These are phyloP conservation scores for Knoxdaviesia capensis DNA, from an alignment of 2,329 filamentous ascomycete genomes.

Conservation along the genomic window DNA sequence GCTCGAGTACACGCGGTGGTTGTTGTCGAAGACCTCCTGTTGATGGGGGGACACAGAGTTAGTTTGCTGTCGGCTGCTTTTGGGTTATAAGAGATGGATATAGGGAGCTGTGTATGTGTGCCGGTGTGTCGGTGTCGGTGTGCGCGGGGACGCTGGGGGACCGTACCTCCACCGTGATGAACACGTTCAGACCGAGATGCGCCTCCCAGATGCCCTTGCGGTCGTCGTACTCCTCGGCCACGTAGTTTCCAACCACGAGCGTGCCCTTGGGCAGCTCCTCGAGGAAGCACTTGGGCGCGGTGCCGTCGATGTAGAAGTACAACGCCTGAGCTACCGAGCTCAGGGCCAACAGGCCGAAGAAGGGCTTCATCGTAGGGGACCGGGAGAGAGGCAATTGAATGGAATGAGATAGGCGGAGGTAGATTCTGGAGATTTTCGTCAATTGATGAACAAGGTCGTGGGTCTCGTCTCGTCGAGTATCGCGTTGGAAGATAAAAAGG, in stretches of 20 bases:
- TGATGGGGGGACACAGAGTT: neutral
- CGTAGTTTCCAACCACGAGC: conserved; percentile 83
- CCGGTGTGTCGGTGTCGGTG: too few relatives aligned
- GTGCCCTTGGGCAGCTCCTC: conserved; percentile 97
- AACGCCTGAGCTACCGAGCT: conserved; percentile 53
- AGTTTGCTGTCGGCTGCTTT: conserved; percentile 2
- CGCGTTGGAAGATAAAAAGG: neutral
- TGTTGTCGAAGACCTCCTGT: conserved; percentile 84
- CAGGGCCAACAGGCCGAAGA: conserved; percentile 48
- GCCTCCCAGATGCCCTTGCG: conserved; percentile 45
- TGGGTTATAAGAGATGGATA: neutral
- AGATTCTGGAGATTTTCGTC: too few relatives aligned
- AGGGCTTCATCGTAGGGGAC: conserved; percentile 28
- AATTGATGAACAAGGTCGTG: too few relatives aligned
- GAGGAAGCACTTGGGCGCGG: conserved; percentile 83
- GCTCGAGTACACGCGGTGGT: conserved; percentile 88
- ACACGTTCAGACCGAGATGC: conserved; percentile 61
- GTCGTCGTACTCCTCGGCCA: conserved; percentile 66
- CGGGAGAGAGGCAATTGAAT: too few relatives aligned
- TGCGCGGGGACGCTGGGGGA: too few relatives aligned
- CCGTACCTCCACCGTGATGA: conserved; percentile 71
- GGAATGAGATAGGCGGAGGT: too few relatives aligned
- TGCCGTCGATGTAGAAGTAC: conserved; percentile 88
- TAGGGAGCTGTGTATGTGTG: neutral
- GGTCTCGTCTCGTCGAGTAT: conserved; percentile 6